A percentile compares a stretch with the other conserved stretches of the same genome.
Conservation (phyloP, 257 asterid species). For the Solanum stenotomum region DNA sequence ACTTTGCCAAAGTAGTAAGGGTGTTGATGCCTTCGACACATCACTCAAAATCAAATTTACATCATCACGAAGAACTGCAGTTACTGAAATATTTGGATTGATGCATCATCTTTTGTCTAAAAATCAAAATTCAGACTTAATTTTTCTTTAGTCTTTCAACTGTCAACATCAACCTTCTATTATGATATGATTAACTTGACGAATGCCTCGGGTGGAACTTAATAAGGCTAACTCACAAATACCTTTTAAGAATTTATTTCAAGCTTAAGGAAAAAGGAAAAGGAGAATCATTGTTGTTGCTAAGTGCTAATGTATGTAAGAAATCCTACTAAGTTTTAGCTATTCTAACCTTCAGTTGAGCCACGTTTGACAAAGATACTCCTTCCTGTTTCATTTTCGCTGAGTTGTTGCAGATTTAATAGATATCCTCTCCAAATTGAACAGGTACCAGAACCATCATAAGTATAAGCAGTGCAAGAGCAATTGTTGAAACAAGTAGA, state of each 20-base stretch:
- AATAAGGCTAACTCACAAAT: too few relatives aligned
- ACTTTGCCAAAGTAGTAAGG: background rate
- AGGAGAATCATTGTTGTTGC: background rate
- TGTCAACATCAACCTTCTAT: too few relatives aligned
- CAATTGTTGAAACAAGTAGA: background rate
- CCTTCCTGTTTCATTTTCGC: background rate
- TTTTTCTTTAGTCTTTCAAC: too few relatives aligned
- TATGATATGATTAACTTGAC: too few relatives aligned
- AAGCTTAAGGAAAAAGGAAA: too few relatives aligned
- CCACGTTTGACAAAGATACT: background rate
- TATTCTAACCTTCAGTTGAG: background rate
- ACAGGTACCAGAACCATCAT: background rate
- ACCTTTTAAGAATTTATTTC: too few relatives aligned
- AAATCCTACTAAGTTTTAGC: background rate
- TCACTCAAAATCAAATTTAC: background rate
- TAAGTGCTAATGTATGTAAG: background rate
- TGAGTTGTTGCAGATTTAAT: background rate
- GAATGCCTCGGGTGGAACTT: too few relatives aligned
- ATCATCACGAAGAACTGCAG: background rate
- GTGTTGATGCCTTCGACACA: background rate
- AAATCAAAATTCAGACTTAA: too few relatives aligned
- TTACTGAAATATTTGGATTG: background rate
- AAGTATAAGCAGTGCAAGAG: slow-evolving; percentile 3
- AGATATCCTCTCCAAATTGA: background rate
- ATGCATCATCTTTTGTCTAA: too few relatives aligned